These are phyloP conservation scores for Dissophora globulifera DNA, from an alignment of 192 early-diverging fungal genomes.

Conservation along the genomic window DNA sequence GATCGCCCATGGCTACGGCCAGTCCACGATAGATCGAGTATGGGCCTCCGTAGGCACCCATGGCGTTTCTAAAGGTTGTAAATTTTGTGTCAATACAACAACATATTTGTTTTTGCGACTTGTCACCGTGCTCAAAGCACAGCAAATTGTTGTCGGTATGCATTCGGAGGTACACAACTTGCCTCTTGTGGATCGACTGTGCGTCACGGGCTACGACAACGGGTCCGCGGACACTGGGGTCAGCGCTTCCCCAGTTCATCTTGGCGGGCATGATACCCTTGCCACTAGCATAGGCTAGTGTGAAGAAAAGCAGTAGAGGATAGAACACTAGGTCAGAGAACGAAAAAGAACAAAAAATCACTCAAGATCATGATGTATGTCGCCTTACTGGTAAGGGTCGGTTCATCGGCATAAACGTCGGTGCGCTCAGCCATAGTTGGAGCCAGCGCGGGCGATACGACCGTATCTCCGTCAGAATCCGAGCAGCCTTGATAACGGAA, in stretches of 20 bases:
- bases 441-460: slow-evolving; percentile 26
- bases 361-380: no score
- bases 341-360: neutral
- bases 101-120: no score
- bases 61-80: slow-evolving; percentile 90
- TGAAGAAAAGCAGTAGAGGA: neutral
- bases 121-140: no score
- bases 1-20: slow-evolving; percentile 89
- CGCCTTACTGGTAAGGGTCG: slow-evolving; percentile 45
- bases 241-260: slow-evolving; percentile 79
- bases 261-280: slow-evolving; percentile 79
- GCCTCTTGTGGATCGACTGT: slow-evolving; percentile 77
- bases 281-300: slow-evolving; percentile 65
- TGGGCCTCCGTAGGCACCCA: slow-evolving; percentile 94
- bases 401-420: slow-evolving; percentile 25
- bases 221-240: slow-evolving; percentile 80
- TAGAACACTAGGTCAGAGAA: neutral
- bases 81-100: no score
- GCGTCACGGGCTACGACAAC: slow-evolving; percentile 84
- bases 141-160: no score
- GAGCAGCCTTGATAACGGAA: slow-evolving; percentile 12
- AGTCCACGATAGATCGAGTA: slow-evolving; percentile 93
- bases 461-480: slow-evolving; percentile 45
- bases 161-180: slow-evolving; percentile 14
- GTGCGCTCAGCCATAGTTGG: neutral